Base-by-base conservation (phyloP, 768 basidiomycete genomes). In the Termitomyces sp. region DNA sequence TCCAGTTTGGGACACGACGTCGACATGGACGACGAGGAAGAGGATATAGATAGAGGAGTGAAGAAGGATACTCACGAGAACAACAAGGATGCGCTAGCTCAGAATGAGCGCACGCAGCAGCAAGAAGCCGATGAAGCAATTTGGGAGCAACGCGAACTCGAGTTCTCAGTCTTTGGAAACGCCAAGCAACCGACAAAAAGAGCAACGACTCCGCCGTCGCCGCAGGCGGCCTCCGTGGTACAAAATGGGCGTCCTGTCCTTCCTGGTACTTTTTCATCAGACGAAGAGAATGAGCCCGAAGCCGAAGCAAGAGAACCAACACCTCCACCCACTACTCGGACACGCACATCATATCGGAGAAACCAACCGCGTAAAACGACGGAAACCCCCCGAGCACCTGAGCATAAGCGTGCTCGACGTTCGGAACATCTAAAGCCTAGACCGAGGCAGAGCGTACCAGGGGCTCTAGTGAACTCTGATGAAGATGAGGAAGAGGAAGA, bases 221-320 rank as follows among this genome's bases (percentile, higher is more conserved):
- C 45, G 16, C 44, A 40, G 16, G 38, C 24, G 57, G 35, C 56
- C 46, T 41, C 61, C 60, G 35, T 58, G 38, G 51, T 63, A 32
- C 47, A 44, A 26, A 49, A 59, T 54, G 61, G 57, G 40, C 71
- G 67, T 56, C 75, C 68, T 47, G 68, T 69, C 38, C 75, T 72
- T 5, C 81, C 80, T 10, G 80, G 79, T 0, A 79, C 79, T 35
- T 82, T 83, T 60, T 66, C 68, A 8, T 66, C 66, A 1, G 76
- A 76, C 2, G 78, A 77, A 10, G 79, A 79, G 22, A 68, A 75
- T 3, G 70, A 64, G 13, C 64, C 63, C 11, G 71, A 71, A 24
- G 65, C 66, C 10, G 70, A 66, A 16, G 68, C 70, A 46, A 68
- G 68, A 3, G 67, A 68, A 22, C 45, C 20, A 18, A 14, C 47